phyloP scores from a whole-genome alignment of 371 early-diverging fungal species.

The Mortierella sp. region DNA sequence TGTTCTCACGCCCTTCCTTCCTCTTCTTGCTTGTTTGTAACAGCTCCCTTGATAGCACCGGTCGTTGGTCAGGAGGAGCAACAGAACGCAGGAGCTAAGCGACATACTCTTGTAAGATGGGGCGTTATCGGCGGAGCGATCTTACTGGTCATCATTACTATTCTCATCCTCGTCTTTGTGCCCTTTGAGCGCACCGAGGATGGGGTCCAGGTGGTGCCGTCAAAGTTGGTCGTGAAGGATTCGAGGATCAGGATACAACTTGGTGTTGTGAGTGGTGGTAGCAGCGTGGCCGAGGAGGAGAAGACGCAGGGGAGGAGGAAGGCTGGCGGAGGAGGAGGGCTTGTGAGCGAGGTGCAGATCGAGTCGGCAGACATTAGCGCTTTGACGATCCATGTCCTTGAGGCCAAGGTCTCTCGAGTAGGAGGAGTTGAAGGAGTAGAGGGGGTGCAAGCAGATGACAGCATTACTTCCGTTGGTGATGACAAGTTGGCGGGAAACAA shows the following conservation, averaged over 20 bases:
- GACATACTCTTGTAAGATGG: not conserved
- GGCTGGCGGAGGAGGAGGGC: not conserved
- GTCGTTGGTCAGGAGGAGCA: not conserved
- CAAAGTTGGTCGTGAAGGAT: not conserved
- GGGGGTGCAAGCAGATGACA: not conserved
- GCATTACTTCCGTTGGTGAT: not conserved
- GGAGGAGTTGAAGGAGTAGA: not conserved
- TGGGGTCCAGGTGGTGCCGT: not conserved
- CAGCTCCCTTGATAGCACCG: not conserved
- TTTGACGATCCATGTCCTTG: not conserved
- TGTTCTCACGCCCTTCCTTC: not conserved
- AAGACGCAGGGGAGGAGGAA: not conserved
- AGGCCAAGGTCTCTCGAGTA: not conserved
- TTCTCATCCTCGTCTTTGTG: not conserved
- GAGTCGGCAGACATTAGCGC: not conserved
- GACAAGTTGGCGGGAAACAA: not conserved
- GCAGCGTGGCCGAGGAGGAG: not conserved
- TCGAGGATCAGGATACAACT: slow-evolving; percentile 2
- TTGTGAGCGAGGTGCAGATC: not conserved
- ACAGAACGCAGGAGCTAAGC: not conserved
- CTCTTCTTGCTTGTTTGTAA: not conserved
- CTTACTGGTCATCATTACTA: not conserved
- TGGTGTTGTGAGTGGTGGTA: not conserved
- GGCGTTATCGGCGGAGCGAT: not conserved
- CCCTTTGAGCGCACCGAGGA: not conserved